These are phyloP conservation scores for Colletotrichum sp. DNA, from an alignment of 2,329 filamentous ascomycete species.

Conservation along the genomic window DNA sequence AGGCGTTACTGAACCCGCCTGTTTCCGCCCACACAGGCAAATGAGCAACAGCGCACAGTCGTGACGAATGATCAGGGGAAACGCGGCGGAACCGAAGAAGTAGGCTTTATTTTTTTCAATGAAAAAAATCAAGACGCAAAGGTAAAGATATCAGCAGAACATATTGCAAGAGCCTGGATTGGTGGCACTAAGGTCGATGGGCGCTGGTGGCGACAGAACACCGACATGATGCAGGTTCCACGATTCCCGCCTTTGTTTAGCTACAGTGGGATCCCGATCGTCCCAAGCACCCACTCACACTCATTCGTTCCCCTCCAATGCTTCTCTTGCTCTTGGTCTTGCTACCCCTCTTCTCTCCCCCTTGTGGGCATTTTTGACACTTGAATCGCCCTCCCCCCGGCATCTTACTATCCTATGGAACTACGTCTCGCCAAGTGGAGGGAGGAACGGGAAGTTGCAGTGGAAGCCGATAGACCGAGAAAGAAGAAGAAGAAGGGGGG, in stretches of 20 bases:
- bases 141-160: neutral
- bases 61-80: neutral
- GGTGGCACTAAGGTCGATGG: neutral
- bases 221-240: neutral
- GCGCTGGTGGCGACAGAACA: neutral
- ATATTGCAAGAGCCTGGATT: neutral
- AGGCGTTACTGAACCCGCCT: neutral
- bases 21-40: neutral
- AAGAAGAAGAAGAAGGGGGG: neutral
- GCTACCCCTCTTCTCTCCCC: neutral
- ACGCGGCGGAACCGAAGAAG: neutral
- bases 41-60: neutral
- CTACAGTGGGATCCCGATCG: neutral
- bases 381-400: neutral
- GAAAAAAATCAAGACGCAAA: neutral
- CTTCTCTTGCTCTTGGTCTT: neutral
- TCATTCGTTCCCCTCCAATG: neutral
- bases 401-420: neutral
- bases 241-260: neutral
- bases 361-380: neutral
- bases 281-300: neutral
- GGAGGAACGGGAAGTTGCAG: neutral
- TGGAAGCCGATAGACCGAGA: neutral
- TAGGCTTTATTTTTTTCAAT: too few relatives aligned
- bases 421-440: neutral